phyloP scores from a whole-genome alignment of 1,284 basidiomycete species.

The Marasmius tenuissimus region DNA sequence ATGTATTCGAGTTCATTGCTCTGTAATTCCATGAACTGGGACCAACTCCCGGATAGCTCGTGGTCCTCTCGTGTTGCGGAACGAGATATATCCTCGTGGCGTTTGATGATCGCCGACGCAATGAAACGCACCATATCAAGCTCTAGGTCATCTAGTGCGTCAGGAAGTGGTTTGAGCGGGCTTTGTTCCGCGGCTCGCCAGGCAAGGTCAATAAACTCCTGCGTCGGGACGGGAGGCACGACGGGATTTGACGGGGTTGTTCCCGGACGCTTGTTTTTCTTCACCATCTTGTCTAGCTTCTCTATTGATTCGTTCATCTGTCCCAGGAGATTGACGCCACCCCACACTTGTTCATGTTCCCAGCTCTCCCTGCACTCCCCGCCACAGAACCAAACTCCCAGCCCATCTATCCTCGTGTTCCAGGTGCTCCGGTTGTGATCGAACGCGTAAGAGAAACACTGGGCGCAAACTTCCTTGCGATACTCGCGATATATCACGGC shows the following conservation, averaged over 20 bases:
- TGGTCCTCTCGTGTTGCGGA: conserved; percentile 4
- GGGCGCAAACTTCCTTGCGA: conserved; percentile 61
- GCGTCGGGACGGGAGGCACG: conserved; percentile 10
- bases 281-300: conserved; percentile 33
- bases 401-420: conserved; percentile 35
- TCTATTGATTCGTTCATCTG: conserved; percentile 30
- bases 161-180: conserved; percentile 3
- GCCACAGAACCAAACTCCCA: conserved; percentile 57
- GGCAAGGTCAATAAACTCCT: conserved; percentile 30
- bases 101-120: conserved; percentile 43
- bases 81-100: conserved; percentile 32
- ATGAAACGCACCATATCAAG: conserved; percentile 52
- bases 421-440: conserved; percentile 43
- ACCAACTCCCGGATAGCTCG: conserved; percentile 29
- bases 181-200: conserved; percentile 31
- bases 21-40: conserved; percentile 46
- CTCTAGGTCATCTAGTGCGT: conserved; percentile 46
- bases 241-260: not conserved
- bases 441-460: conserved; percentile 62
- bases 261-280: conserved; percentile 23
- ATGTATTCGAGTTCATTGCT: conserved; percentile 46
- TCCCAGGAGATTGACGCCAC: conserved; percentile 29
- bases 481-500: conserved; percentile 53
- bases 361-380: conserved; percentile 45
- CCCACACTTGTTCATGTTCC: conserved; percentile 32